Base-by-base conservation (phyloP, 352 stramenopile species). In the Phytophthora agathidicida region DNA sequence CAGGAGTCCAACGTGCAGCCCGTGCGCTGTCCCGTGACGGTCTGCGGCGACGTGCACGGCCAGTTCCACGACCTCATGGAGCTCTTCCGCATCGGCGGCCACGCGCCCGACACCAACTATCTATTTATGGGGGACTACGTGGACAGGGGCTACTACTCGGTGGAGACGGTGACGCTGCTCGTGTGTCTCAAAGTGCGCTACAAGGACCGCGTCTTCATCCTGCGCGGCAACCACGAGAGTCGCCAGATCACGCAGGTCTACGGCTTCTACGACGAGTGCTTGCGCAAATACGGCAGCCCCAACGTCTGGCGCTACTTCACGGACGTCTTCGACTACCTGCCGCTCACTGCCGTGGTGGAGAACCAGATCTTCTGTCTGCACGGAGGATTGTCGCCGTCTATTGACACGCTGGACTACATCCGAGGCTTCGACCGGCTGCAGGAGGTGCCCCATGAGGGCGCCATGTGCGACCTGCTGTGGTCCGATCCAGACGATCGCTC, bases 301-400 rank as follows among this genome's bases (percentile, higher is more conserved):
- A 99, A 98, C 53, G 90, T 99, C 16, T 99, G 97, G 97, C 99
- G 99, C 68, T 91, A 94, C 19, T 99, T 99, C 57, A 98, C 94
- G 10, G 91, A 98, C 65, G 89, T 90, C 42, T 98, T 96, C 81
- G 86, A 86, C 69, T 93, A 80, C 48, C 69, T 99, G 14, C 97
- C 97, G 1, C 96, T 99, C 23, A 96, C 96, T 3, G 98, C 97
- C 0, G 96, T 99, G 44, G 97, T 99, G 39, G 98, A 99, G 63
- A 97, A 99, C 62, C 98, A 99, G 75, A 99, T 99, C 62, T 98
- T 99, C 62, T 99, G 98, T 75, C 98, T 99, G 77, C 98, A 99
- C 71, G 97, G 98, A 26, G 95, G 96, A 7, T 71, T 99, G 16
- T 98, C 89, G 49, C 98, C 97, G 3, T 97, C 99, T 58, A 83